Evolutionary conservation across 257 asterid genomes (phyloP), one percentile per base, ranked within the genome.

Genomic region (Orobanche coerulescens): DNA sequence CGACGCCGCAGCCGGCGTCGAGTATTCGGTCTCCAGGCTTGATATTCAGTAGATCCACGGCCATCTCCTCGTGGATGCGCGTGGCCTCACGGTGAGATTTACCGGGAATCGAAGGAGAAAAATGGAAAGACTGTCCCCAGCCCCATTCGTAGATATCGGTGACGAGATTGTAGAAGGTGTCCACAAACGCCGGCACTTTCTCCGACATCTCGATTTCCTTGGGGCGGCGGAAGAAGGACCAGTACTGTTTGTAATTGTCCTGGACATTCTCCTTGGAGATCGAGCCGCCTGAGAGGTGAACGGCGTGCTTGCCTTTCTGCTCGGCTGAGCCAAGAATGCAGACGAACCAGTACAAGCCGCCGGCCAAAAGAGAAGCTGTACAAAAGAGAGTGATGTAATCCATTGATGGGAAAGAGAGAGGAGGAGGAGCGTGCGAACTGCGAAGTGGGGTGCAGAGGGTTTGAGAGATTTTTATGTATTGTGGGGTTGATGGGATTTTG

Each of bases 61-160:
- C 95, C 88, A 66, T 78, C 67, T 84, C 90, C 67, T 87, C 95
- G 78, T 84, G 95, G 71, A 78, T 24, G 44, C 84, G 84, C 20
- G 94, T 87, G 54, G 95, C 94, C 0, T 80, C 95, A 1, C 79
- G 83, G 74, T 87, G 76, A 0, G 95, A 87, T 56, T 82, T 82
- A 0, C 94, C 94, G 0, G 84, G 86, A 5, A 87, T 15, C 2
- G 90, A 62, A 1, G 95, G 95, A 8, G 94, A 82, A 54, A 87
- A 84, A 39, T 87, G 95, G 73, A 87, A 87, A 0, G 94, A 82
- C 23, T 87, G 94, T 23, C 95, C 95, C 95, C 95, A 87, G 0
- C 94, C 95, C 95, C 94, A 87, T 50, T 87, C 95, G 71, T 87
- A 87, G 39, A 87, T 84, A 51, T 87, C 95, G 8, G 94, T 87